Percentiles rank a stretch among this genome's conserved stretches.
Evolutionary conservation across 805 yeast species (phyloP).

Genomic region (Schizosaccharomyces pombe): DNA sequence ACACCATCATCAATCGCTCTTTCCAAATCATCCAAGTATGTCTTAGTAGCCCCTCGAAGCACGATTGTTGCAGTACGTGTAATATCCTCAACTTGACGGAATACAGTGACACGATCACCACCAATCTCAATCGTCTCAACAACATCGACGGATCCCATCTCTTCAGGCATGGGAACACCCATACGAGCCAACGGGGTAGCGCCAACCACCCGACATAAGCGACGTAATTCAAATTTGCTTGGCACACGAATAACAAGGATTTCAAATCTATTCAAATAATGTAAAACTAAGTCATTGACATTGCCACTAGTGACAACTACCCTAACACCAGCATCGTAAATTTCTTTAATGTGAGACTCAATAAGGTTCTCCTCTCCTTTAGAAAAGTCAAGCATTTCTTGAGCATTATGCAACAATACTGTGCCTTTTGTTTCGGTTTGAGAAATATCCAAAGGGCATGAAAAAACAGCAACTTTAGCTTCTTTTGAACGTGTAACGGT

Average conservation of each 20-base stretch:
- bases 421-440: constrained; percentile 98
- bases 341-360: constrained; percentile 62
- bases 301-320: constrained; percentile 89
- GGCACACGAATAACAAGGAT: constrained; percentile 74
- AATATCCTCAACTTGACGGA: constrained; percentile 38
- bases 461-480: constrained; percentile 75
- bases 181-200: constrained; percentile 86
- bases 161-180: constrained; percentile 89
- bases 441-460: constrained; percentile 84
- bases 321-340: constrained; percentile 59
- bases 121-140: constrained; percentile 89
- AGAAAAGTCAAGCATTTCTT: constrained; percentile 88
- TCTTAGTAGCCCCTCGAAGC: constrained; percentile 89
- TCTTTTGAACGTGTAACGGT: constrained; percentile 41
- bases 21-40: constrained; percentile 79
- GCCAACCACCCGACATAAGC: constrained; percentile 88
- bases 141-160: constrained; percentile 65
- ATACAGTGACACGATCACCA: constrained; percentile 87
- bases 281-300: constrained; percentile 79
- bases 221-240: constrained; percentile 79
- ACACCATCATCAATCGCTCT: constrained; percentile 96
- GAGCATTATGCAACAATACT: constrained; percentile 79
- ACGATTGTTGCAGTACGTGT: constrained; percentile 83
- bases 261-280: constrained; percentile 68
- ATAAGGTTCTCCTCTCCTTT: constrained; percentile 90